Percentiles rank a stretch among this genome's conserved stretches.
These are phyloP conservation scores for Cucurbita pepo DNA, from an alignment of 306 rosid genomes.

Conservation along the genomic window DNA sequence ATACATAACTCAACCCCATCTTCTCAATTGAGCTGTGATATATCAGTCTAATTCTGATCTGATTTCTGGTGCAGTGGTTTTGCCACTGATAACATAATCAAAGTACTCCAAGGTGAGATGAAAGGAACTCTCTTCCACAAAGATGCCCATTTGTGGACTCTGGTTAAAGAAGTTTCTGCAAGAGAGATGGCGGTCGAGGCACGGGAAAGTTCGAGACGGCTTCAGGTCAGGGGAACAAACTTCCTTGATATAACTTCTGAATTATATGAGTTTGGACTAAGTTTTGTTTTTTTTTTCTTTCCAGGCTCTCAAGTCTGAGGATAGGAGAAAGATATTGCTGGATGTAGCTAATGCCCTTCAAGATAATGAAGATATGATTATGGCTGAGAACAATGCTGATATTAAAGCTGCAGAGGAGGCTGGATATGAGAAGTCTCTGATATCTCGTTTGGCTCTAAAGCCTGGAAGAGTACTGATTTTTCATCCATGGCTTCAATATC, in stretches of 20 bases:
- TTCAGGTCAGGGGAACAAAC: slow-evolving; percentile 22
- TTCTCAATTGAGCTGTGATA: neutral
- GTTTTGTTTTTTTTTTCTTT: neutral
- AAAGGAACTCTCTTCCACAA: slow-evolving; percentile 75
- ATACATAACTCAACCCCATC: neutral
- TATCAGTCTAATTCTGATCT: neutral
- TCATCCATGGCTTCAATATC: neutral
- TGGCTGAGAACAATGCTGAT: slow-evolving; percentile 51
- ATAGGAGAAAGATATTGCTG: slow-evolving; percentile 54
- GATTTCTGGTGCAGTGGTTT: slow-evolving; percentile 38
- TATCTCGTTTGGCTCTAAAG: slow-evolving; percentile 63
- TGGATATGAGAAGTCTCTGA: slow-evolving; percentile 53
- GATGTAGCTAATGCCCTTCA: slow-evolving; percentile 59
- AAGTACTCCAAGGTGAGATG: slow-evolving; percentile 64
- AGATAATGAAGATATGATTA: slow-evolving; percentile 37
- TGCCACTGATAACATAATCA: slow-evolving; percentile 54
- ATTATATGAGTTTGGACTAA: neutral
- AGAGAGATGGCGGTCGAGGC: slow-evolving; percentile 77
- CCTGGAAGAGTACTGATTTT: slow-evolving; percentile 40
- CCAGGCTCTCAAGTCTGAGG: slow-evolving; percentile 40
- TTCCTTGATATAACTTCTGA: neutral
- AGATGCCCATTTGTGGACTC: slow-evolving; percentile 71
- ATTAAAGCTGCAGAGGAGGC: slow-evolving; percentile 43
- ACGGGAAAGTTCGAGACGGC: slow-evolving; percentile 44
- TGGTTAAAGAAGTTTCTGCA: slow-evolving; percentile 44